These are phyloP conservation scores for Thalassiosira hispida DNA, from an alignment of 352 stramenopile species.

Conservation along the genomic window DNA sequence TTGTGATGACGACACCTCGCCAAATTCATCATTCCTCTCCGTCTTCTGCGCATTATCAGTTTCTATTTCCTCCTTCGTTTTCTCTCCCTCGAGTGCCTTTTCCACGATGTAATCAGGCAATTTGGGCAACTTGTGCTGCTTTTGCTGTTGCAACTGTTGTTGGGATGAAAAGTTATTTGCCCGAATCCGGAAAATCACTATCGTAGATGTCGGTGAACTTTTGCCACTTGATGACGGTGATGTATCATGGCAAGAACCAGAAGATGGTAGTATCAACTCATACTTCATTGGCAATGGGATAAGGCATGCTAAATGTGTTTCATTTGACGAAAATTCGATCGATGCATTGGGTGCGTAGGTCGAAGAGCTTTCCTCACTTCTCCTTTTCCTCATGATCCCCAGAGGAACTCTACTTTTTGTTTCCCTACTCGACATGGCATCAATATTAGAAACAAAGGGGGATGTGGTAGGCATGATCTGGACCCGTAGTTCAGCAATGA, in stretches of 20 bases:
- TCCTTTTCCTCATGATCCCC: slow-evolving; percentile 36
- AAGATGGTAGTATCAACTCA: slow-evolving; percentile 24
- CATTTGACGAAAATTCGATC: slow-evolving; percentile 49
- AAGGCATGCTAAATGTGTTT: slow-evolving; percentile 48
- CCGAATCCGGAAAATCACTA: slow-evolving; percentile 55
- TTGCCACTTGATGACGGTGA: slow-evolving; percentile 6
- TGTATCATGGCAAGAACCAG: slow-evolving; percentile 8
- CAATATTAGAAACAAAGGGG: slow-evolving; percentile 35
- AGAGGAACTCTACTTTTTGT: slow-evolving; percentile 55
- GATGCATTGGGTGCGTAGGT: slow-evolving; percentile 35
- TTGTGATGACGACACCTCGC: neutral
- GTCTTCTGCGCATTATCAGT: neutral
- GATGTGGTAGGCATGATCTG: slow-evolving; percentile 38
- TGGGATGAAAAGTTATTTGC: slow-evolving; percentile 29
- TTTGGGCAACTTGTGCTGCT: slow-evolving; percentile 26
- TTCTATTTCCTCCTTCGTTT: slow-evolving; percentile 19
- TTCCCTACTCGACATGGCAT: slow-evolving; percentile 49
- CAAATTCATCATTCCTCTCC: slow-evolving; percentile 11
- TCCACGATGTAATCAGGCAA: slow-evolving; percentile 45
- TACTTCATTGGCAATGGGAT: slow-evolving; percentile 40
- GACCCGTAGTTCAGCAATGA: slow-evolving; percentile 56
- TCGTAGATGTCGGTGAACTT: slow-evolving; percentile 26
- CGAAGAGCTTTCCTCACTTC: neutral
- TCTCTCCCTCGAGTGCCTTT: slow-evolving; percentile 14
- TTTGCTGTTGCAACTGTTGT: slow-evolving; percentile 31